These are phyloP conservation scores for Saccharum spontaneum DNA, from an alignment of 176 grass and related monocot species.

Conservation along the genomic window DNA sequence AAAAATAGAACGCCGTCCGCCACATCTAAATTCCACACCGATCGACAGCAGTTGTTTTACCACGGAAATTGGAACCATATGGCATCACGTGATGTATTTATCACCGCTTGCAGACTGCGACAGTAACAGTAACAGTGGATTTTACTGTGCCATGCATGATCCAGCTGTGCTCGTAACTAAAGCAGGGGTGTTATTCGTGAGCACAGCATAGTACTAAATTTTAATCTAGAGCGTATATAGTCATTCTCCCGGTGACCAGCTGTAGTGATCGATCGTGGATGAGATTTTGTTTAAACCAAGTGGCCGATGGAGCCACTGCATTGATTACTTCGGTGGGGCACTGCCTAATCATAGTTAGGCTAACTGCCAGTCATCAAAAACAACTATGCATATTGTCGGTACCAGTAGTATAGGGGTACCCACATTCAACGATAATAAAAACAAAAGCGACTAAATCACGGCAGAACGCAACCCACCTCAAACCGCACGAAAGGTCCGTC, in stretches of 20 bases:
- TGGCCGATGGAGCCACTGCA: not conserved
- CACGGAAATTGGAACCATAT: not conserved
- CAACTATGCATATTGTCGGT: too few relatives aligned
- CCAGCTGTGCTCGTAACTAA: not conserved
- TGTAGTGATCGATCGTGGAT: not conserved
- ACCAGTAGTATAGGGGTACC: too few relatives aligned
- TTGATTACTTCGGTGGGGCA: not conserved
- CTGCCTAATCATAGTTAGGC: conserved; percentile 6
- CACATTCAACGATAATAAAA: too few relatives aligned
- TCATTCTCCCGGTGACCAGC: not conserved
- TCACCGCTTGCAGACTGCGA: too few relatives aligned
- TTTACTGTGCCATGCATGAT: too few relatives aligned
- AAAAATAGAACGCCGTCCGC: not conserved
- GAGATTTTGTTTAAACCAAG: not conserved
- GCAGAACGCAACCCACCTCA: too few relatives aligned
- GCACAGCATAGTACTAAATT: not conserved
- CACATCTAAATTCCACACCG: not conserved
- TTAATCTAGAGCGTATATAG: not conserved
- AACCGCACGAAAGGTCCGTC: too few relatives aligned
- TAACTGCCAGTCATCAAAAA: not conserved
- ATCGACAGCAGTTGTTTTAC: not conserved
- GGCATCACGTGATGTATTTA: not conserved
- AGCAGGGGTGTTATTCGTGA: not conserved
- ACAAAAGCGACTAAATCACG: too few relatives aligned
- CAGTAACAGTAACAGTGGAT: too few relatives aligned